Conservation (phyloP, 129 eudicot genomes). For the Scalesia atractyloides region DNA sequence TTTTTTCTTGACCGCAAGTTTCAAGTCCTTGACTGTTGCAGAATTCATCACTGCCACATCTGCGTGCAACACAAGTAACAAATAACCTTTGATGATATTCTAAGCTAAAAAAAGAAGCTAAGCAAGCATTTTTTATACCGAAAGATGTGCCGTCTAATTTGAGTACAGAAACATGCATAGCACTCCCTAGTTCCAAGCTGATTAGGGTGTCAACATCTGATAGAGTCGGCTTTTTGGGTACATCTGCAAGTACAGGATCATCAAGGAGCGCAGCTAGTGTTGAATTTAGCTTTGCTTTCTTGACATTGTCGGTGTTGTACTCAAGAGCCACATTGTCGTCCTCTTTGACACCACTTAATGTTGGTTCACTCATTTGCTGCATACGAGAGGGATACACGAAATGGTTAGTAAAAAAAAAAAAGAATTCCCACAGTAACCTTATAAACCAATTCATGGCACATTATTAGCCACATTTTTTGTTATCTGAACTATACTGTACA, state of each 20-base stretch:
- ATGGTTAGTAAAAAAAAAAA: neutral
- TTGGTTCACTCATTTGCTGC: constrained; percentile 30
- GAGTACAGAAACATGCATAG: constrained; percentile 77
- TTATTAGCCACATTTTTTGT: neutral
- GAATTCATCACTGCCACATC: constrained; percentile 84
- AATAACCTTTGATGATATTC: constrained; percentile 3
- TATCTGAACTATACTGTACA: too few relatives aligned
- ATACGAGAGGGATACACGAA: constrained; percentile 4
- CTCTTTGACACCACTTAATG: constrained; percentile 29
- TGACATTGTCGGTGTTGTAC: constrained; percentile 57
- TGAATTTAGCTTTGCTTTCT: constrained; percentile 69
- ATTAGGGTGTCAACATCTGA: constrained; percentile 91
- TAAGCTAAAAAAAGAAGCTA: constrained; percentile 34
- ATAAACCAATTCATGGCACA: neutral
- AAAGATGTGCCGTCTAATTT: constrained; percentile 68
- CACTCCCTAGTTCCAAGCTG: constrained; percentile 92
- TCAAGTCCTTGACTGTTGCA: constrained; percentile 82
- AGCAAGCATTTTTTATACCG: constrained; percentile 43
- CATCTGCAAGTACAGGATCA: constrained; percentile 89
- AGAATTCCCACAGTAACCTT: too few relatives aligned
- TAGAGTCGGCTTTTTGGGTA: constrained; percentile 69
- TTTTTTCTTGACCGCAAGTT: constrained; percentile 64
- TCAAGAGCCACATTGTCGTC: constrained; percentile 43
- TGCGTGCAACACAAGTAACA: constrained; percentile 20
- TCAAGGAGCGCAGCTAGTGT: constrained; percentile 74